Percentiles rank a stretch among this genome's conserved stretches.
These are phyloP conservation scores for Gyromitra esculenta DNA, from an alignment of 2,329 filamentous ascomycete genomes.

Conservation along the genomic window DNA sequence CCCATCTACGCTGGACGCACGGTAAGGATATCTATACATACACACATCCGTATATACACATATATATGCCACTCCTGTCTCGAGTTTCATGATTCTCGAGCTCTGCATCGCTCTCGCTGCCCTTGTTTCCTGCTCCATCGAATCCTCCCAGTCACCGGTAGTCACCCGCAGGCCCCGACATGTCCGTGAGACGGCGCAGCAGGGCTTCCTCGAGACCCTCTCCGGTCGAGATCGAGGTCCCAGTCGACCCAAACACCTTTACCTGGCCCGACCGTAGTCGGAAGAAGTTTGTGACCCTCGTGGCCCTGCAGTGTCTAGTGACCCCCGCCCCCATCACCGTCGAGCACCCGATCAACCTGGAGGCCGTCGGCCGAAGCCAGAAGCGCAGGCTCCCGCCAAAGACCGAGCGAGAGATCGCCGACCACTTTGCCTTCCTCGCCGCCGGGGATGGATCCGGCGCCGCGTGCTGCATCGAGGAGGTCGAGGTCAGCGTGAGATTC, in stretches of 20 bases:
- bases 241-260: constrained; percentile 52
- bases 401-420: constrained; percentile 51
- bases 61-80: constrained; percentile 17
- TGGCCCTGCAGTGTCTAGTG: constrained; percentile 51
- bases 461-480: constrained; percentile 54
- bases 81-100: constrained; percentile 43
- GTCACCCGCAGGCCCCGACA: constrained; percentile 32
- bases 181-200: constrained; percentile 44
- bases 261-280: constrained; percentile 49
- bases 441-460: constrained; percentile 50
- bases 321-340: constrained; percentile 39
- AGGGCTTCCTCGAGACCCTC: constrained; percentile 43
- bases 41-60: neutral
- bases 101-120: constrained; percentile 27
- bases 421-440: constrained; percentile 54
- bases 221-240: constrained; percentile 38
- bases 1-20: constrained; percentile 32
- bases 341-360: constrained; percentile 35
- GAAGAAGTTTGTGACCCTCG: constrained; percentile 52
- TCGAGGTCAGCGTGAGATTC: constrained; percentile 44
- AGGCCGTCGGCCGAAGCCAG: neutral
- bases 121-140: constrained; percentile 25
- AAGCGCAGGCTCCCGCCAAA: constrained; percentile 46
- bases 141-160: constrained; percentile 25
- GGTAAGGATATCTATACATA: constrained; percentile 34